phyloP scores from a whole-genome alignment of 2,329 filamentous ascomycete genomes.

The Lecanoromycetidae sp. region DNA sequence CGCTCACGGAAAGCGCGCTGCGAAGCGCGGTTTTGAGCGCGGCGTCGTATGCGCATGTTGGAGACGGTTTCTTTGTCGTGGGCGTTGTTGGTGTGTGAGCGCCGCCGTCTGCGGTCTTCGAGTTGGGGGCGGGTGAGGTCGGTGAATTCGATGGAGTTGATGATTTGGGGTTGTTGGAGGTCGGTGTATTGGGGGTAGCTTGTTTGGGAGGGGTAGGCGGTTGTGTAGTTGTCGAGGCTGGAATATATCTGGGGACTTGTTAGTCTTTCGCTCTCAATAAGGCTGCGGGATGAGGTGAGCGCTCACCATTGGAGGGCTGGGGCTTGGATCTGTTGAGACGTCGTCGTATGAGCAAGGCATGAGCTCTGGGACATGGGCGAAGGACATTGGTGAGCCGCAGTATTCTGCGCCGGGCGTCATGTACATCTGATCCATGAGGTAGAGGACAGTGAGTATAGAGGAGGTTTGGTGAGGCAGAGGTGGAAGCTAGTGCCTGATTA shows the following conservation, averaged over 20 bases:
- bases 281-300: no score
- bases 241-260: slow-evolving; percentile 8
- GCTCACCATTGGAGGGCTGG: slow-evolving; percentile 16
- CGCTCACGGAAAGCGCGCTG: slow-evolving; percentile 89
- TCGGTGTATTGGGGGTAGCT: slow-evolving; percentile 13
- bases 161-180: slow-evolving; percentile 12
- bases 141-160: slow-evolving; percentile 18
- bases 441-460: not conserved
- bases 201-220: no score
- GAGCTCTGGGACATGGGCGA: slow-evolving; percentile 15
- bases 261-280: no score
- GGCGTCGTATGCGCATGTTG: slow-evolving; percentile 53
- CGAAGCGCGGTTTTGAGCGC: slow-evolving; percentile 87
- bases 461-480: not conserved
- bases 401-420: slow-evolving; percentile 5
- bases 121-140: slow-evolving; percentile 16
- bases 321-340: slow-evolving; percentile 16
- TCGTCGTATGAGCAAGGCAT: slow-evolving; percentile 15
- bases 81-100: slow-evolving; percentile 13
- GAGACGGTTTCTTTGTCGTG: slow-evolving; percentile 18
- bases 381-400: slow-evolving; percentile 14
- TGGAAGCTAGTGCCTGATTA: not conserved
- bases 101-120: slow-evolving; percentile 14
- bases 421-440: slow-evolving; percentile 14
- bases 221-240: no score